Conservation (phyloP, 225 moss, liverwort and hornwort species). For the Marchantia paleacea region DNA sequence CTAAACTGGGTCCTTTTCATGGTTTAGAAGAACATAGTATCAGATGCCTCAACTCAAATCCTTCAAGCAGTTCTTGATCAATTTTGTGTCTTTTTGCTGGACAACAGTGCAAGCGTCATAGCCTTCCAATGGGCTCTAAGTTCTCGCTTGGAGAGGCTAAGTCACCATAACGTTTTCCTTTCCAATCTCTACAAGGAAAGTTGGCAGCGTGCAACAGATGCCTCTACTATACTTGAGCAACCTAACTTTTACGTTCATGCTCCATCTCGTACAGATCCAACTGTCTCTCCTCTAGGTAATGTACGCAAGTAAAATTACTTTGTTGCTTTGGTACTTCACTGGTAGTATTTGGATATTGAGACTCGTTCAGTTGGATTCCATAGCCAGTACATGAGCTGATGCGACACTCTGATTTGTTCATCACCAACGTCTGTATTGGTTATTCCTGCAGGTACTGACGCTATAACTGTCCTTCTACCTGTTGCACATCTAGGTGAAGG, state of each 20-base stretch:
- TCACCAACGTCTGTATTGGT: background rate
- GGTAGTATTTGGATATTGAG: background rate
- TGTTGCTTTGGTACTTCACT: background rate
- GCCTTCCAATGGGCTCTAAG: slow-evolving; percentile 48
- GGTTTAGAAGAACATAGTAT: too few species aligned
- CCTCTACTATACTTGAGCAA: slow-evolving; percentile 27
- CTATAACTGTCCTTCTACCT: slow-evolving; percentile 49
- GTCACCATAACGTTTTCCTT: slow-evolving; percentile 49
- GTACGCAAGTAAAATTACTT: background rate
- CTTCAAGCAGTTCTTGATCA: background rate
- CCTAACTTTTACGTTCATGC: slow-evolving; percentile 53
- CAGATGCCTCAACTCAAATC: too few species aligned
- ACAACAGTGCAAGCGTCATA: slow-evolving; percentile 44
- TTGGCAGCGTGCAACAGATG: slow-evolving; percentile 40
- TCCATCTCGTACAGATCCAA: slow-evolving; percentile 45
- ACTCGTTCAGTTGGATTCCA: background rate
- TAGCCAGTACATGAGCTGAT: background rate
- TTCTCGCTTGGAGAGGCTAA: slow-evolving; percentile 28
- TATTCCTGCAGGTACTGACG: slow-evolving; percentile 32
- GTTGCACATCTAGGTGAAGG: slow-evolving; percentile 53
- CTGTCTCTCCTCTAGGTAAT: slow-evolving; percentile 36
- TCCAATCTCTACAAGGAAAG: slow-evolving; percentile 42
- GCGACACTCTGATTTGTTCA: background rate
- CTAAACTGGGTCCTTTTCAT: too few species aligned
- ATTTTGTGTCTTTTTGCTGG: background rate